phyloP scores from a whole-genome alignment of 257 asterid genomes.

The Verbascum thapsus region DNA sequence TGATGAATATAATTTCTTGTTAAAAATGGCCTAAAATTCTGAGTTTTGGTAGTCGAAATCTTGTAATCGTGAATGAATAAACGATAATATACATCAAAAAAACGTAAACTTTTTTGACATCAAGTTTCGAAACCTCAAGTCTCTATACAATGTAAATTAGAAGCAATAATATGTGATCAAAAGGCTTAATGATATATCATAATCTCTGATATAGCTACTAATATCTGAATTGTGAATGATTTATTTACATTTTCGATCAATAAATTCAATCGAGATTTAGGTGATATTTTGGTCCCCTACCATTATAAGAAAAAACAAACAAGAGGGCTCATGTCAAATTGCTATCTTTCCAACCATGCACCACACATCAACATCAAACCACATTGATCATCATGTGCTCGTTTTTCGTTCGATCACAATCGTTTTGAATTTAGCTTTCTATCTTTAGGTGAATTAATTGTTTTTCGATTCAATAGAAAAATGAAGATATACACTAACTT shows the following conservation, averaged over 20 bases:
- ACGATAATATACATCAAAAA: not conserved
- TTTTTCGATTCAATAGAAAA: no score
- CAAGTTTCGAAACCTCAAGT: no score
- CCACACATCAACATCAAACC: constrained; percentile 36
- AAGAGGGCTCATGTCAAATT: constrained; percentile 36
- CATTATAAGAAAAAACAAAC: constrained; percentile 29
- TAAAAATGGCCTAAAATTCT: no score
- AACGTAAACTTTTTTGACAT: not conserved
- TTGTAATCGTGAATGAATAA: not conserved
- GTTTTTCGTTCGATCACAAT: constrained; percentile 35
- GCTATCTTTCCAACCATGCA: constrained; percentile 52
- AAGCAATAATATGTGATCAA: no score
- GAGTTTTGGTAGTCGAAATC: no score
- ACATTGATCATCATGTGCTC: constrained; percentile 46
- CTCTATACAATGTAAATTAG: no score
- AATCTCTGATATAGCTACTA: not conserved
- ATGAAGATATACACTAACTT: no score
- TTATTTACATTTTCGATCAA: no score
- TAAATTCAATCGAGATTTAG: not conserved
- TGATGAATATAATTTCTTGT: no score
- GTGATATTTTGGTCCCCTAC: constrained; percentile 42
- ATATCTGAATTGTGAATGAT: no score
- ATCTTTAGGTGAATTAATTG: no score
- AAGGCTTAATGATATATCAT: not conserved
- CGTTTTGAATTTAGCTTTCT: no score